A percentile compares a stretch with the other conserved stretches of the same genome.
Conservation (phyloP, 495 filamentous ascomycete species). For the Cercophora newfieldiana region DNA sequence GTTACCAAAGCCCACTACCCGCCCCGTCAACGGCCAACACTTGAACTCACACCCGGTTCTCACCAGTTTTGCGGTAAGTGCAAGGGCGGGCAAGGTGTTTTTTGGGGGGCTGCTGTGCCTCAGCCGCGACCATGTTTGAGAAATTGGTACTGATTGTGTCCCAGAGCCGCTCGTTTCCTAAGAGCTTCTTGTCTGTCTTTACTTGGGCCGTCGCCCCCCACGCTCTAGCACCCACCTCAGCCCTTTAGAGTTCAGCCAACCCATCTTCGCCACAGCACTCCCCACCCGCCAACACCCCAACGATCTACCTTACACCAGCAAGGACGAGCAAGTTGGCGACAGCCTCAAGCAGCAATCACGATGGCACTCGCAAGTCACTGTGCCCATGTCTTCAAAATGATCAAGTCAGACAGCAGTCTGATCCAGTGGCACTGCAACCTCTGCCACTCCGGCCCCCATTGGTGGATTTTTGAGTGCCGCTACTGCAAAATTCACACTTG, state of each 20-base stretch:
- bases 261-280: not conserved
- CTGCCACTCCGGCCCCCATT: conserved; percentile 76
- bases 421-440: conserved; percentile 77
- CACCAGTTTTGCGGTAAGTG: not conserved
- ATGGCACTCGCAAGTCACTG: conserved; percentile 68
- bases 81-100: not conserved
- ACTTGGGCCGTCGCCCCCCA: not conserved
- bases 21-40: not conserved
- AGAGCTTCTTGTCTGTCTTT: not conserved
- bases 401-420: conserved; percentile 74
- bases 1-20: not conserved
- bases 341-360: conserved; percentile 8
- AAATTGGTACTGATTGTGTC: not conserved
- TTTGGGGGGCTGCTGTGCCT: conserved; percentile 5
- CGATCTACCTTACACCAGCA: not conserved
- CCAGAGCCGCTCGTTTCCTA: not conserved
- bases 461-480: conserved; percentile 78
- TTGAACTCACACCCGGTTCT: not conserved
- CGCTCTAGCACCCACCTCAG: not conserved
- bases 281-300: not conserved
- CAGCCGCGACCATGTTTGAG: not conserved
- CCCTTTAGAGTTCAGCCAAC: conserved; percentile 6
- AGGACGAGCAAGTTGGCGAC: not conserved
- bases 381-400: conserved; percentile 70
- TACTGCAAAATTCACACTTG: conserved; percentile 79